Conservation (phyloP, 345 rosid species). For the Eucalyptus paniculata region DNA sequence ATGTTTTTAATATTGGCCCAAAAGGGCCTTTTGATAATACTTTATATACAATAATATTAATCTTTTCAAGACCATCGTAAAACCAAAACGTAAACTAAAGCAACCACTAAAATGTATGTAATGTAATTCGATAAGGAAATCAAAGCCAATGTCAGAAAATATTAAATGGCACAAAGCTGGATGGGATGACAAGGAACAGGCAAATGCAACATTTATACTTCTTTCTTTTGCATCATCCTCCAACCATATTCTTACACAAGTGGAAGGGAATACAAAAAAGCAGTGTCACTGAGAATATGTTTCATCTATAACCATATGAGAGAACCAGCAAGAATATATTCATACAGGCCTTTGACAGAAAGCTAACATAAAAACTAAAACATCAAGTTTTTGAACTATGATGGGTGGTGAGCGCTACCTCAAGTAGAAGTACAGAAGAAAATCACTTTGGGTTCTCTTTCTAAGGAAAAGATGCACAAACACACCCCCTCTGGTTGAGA, state of each 20-base stretch:
- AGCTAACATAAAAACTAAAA: background rate
- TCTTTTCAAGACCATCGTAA: background rate
- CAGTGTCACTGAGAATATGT: background rate
- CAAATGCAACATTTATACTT: background rate
- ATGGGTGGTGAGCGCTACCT: background rate
- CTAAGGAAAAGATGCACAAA: background rate
- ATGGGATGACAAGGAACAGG: background rate
- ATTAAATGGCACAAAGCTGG: background rate
- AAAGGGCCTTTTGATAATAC: background rate
- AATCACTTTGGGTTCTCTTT: background rate
- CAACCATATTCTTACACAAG: background rate
- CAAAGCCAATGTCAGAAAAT: background rate
- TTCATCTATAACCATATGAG: background rate
- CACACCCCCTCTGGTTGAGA: background rate
- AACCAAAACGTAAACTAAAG: background rate
- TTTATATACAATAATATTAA: background rate
- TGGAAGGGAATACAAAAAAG: background rate
- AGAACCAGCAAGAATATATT: background rate
- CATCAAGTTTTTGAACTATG: background rate
- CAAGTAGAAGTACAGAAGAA: background rate
- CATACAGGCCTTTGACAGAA: background rate
- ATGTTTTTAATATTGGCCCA: background rate
- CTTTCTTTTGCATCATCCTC: background rate
- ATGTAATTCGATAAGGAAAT: background rate
- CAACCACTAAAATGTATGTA: background rate